phyloP scores from a whole-genome alignment of 352 stramenopile species.

The Pythium volutum region DNA sequence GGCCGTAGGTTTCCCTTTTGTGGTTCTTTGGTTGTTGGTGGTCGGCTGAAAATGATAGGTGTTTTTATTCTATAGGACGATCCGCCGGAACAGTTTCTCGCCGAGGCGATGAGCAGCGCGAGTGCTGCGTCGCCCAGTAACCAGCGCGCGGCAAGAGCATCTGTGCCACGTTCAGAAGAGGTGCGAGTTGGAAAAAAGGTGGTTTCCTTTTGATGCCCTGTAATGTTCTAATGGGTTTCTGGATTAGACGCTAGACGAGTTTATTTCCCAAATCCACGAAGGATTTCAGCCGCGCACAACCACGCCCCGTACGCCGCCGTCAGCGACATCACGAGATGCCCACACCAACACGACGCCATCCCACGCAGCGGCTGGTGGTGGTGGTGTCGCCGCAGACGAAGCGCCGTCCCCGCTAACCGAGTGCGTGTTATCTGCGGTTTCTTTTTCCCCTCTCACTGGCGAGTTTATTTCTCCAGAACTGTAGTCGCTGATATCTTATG shows the following conservation, averaged over 20 bases:
- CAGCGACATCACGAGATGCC: neutral
- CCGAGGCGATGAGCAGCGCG: slow-evolving; percentile 5
- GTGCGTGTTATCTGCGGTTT: slow-evolving; percentile 12
- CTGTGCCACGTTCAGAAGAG: neutral
- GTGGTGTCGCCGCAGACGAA: neutral
- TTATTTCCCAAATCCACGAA: slow-evolving; percentile 14
- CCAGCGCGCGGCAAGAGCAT: neutral
- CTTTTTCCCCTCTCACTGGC: no score
- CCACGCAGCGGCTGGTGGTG: neutral
- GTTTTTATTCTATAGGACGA: slow-evolving; percentile 46
- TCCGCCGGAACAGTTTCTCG: slow-evolving; percentile 53
- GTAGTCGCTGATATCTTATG: no score
- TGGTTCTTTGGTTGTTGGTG: neutral
- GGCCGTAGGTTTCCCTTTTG: slow-evolving; percentile 31
- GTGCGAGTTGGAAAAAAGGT: neutral
- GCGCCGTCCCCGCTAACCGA: slow-evolving; percentile 17
- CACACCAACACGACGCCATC: slow-evolving; percentile 1
- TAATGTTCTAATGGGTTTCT: neutral
- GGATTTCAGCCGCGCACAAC: slow-evolving; percentile 3
- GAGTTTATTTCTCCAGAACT: no score
- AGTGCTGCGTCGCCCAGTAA: neutral
- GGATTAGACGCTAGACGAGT: slow-evolving; percentile 10
- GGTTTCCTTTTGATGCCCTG: no score
- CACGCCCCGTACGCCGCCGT: slow-evolving; percentile 8
- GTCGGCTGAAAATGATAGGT: neutral